These are phyloP conservation scores for Aspergillus aculeatinus DNA, from an alignment of 2,329 filamentous ascomycete species.

Conservation along the genomic window DNA sequence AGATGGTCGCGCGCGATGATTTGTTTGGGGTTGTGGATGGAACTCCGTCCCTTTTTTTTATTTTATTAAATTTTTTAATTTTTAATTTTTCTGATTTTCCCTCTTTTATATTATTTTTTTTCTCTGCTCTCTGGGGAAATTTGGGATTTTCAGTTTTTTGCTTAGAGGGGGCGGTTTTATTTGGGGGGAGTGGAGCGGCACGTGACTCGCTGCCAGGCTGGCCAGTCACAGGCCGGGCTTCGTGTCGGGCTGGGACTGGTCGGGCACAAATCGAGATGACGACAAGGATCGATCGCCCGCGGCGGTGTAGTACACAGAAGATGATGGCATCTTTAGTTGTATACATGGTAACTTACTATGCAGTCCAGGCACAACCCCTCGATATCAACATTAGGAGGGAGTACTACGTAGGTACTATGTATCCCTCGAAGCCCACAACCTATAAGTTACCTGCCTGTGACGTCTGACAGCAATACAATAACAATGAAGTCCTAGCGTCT, in stretches of 20 bases:
- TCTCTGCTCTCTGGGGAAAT: background rate
- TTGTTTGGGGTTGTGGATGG: conserved; percentile 19
- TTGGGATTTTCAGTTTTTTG: conserved; percentile 18
- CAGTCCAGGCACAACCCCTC: too few relatives aligned
- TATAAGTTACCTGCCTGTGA: too few relatives aligned
- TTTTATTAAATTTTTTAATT: conserved; percentile 22
- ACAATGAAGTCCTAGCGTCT: background rate
- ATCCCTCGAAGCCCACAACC: too few relatives aligned
- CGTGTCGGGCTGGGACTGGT: conserved; percentile 7
- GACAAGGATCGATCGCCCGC: conserved; percentile 9
- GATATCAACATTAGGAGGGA: too few relatives aligned
- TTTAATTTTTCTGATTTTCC: conserved; percentile 12
- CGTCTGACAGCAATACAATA: too few relatives aligned
- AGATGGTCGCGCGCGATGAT: conserved; percentile 17
- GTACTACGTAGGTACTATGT: too few relatives aligned
- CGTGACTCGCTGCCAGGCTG: conserved; percentile 18
- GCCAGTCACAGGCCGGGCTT: conserved; percentile 13
- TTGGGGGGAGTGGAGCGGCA: conserved; percentile 11
- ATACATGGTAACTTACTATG: too few relatives aligned
- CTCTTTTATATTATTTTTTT: background rate
- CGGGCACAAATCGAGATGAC: conserved; percentile 11
- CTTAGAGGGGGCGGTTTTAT: background rate
- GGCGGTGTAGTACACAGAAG: too few relatives aligned
- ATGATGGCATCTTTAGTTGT: background rate
- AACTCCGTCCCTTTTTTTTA: conserved; percentile 19